Conservation (phyloP, 257 asterid species). For the Solanum chiquidenum region DNA sequence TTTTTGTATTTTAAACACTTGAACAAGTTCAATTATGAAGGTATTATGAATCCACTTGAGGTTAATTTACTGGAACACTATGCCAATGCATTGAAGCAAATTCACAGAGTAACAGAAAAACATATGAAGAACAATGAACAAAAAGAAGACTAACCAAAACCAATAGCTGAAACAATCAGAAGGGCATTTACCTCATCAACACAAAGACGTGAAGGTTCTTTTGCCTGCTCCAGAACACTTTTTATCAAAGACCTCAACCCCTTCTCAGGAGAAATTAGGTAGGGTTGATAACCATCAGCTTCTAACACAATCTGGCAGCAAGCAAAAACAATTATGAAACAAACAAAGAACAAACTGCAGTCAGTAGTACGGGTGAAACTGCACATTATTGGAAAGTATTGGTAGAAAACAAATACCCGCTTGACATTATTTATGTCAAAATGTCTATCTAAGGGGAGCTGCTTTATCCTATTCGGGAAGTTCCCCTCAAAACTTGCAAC, state of each 20-base stretch:
- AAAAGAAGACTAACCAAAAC: not conserved
- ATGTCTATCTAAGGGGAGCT: conserved; percentile 90
- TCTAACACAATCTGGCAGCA: conserved; percentile 79
- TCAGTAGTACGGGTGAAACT: not conserved
- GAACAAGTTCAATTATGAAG: not conserved
- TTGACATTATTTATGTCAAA: conserved; percentile 87
- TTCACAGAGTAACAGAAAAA: not conserved
- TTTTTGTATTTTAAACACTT: not conserved
- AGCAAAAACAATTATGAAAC: conserved; percentile 13
- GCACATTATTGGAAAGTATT: not conserved
- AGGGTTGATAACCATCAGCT: conserved; percentile 99
- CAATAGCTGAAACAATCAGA: not conserved
- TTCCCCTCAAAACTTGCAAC: conserved; percentile 97
- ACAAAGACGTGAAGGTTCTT: conserved; percentile 96
- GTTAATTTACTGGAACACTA: not conserved
- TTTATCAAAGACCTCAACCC: conserved; percentile 88
- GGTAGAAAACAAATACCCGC: conserved; percentile 38
- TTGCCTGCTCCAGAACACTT: conserved; percentile 79
- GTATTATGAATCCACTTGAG: not conserved
- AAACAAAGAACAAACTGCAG: not conserved
- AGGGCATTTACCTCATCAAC: conserved; percentile 77
- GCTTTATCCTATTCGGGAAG: conserved; percentile 91
- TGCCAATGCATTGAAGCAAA: not conserved
- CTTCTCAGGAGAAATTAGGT: conserved; percentile 97
- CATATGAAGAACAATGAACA: not conserved